Evolutionary conservation across 345 rosid genomes (phyloP), one percentile per base, ranked within the genome.

Genomic region (Kernera saxatilis): DNA sequence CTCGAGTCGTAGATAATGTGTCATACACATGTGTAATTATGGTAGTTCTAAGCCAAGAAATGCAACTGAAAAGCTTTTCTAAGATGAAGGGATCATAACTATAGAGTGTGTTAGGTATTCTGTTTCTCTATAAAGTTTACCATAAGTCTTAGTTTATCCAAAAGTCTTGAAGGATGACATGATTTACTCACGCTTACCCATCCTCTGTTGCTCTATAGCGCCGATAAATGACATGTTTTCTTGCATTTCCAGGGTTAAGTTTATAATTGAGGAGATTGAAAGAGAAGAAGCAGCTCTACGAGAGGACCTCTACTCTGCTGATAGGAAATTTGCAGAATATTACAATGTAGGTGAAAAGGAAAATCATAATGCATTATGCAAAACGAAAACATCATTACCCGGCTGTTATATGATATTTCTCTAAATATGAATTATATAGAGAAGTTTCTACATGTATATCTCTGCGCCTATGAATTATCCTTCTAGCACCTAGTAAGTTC

Each of bases 221-320:
- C 21, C 3, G 3, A 6, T 44, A 12, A 53, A 3, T 53, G 51
- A 62, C 8, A 1, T 53, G n/a, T 53, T 6, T 39, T 66, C 22
- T 41, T 33, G 17, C 50, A 39, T 57, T 69, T 53, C 64, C 86
- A 93, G 98, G 87, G 96, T 94, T 69, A 94, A 94, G 83, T 87
- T 80, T 69, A 86, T 94, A 67, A 89, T 84, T 73, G 99, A 94
- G 75, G 98, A 91, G 89, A 88, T 91, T 72, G 97, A 94, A 79
- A 88, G 90, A 73, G 97, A 94, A 64, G 99, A 91, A 82, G 83
- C 87, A 17, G 89, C 97, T 75, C 79, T 92, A 65, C 82, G 87
- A 18, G 99, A 89, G 49, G 99, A 94, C 81, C 97, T 94, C 50
- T 94, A 89, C 73, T 84, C 97, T 4, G 96, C 98, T 44, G 99